These are phyloP conservation scores for Lasiosphaeria hispida DNA, from an alignment of 495 filamentous ascomycete species.

Conservation along the genomic window DNA sequence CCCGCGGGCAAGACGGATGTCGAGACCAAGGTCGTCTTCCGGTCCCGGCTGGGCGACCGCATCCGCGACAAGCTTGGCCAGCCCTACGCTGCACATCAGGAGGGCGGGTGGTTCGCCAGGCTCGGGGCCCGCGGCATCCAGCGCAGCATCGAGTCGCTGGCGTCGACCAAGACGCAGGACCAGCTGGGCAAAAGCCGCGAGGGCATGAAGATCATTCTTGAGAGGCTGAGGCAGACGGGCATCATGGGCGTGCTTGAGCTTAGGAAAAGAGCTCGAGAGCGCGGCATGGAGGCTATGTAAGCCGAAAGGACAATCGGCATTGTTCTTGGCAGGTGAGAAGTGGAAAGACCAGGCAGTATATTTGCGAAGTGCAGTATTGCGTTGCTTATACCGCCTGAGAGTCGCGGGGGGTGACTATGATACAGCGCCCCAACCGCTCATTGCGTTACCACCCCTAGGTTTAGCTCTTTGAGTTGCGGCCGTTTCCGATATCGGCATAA, in stretches of 20 bases:
- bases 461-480: too few relatives aligned
- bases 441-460: too few relatives aligned
- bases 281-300: conserved; percentile 25
- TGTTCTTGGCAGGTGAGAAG: too few relatives aligned
- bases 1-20: conserved; percentile 69
- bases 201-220: conserved; percentile 92
- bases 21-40: conserved; percentile 78
- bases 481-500: too few relatives aligned
- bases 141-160: conserved; percentile 85
- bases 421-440: too few relatives aligned
- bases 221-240: conserved; percentile 71
- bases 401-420: too few relatives aligned
- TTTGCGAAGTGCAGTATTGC: too few relatives aligned
- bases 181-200: conserved; percentile 85
- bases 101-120: conserved; percentile 38
- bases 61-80: conserved; percentile 51
- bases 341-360: too few relatives aligned
- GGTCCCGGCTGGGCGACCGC: conserved; percentile 74
- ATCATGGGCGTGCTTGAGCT: conserved; percentile 86
- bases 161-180: conserved; percentile 75
- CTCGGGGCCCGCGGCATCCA: conserved; percentile 82
- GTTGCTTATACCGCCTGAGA: too few relatives aligned
- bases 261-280: conserved; percentile 53
- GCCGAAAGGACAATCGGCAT: too few relatives aligned
- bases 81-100: conserved; percentile 11